These are phyloP conservation scores for Bryum argenteum DNA, from an alignment of 225 moss, liverwort and hornwort genomes.

Conservation along the genomic window DNA sequence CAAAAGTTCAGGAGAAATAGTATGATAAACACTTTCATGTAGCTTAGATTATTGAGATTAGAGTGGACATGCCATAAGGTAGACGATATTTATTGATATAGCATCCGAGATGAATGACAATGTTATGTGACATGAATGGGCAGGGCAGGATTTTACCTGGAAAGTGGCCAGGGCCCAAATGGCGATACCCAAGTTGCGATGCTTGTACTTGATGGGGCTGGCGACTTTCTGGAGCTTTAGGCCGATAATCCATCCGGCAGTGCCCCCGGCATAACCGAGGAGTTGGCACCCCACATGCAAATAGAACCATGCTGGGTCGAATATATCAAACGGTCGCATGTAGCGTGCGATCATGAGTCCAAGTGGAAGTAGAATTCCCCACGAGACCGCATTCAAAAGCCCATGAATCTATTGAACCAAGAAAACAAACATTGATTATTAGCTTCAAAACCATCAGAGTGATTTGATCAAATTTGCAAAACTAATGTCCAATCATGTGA, in stretches of 20 bases:
- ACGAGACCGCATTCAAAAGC: constrained; percentile 44
- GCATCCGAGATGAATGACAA: no score
- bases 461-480: no score
- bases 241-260: constrained; percentile 55
- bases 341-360: constrained; percentile 61
- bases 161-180: constrained; percentile 66
- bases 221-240: constrained; percentile 52
- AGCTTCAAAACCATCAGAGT: constrained; percentile 7
- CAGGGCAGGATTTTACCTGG: constrained; percentile 53
- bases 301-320: constrained; percentile 62
- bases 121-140: no score
- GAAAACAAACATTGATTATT: no score
- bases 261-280: constrained; percentile 48
- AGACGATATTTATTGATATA: no score
- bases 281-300: constrained; percentile 49
- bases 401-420: constrained; percentile 49
- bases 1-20: no score
- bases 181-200: constrained; percentile 50
- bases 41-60: no score
- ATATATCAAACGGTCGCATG: constrained; percentile 47
- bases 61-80: no score
- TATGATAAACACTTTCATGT: no score
- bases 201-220: constrained; percentile 43
- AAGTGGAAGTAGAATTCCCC: constrained; percentile 62
- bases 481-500: no score